Evolutionary conservation across 306 rosid genomes (phyloP).

Genomic region (Vigna angularis): DNA sequence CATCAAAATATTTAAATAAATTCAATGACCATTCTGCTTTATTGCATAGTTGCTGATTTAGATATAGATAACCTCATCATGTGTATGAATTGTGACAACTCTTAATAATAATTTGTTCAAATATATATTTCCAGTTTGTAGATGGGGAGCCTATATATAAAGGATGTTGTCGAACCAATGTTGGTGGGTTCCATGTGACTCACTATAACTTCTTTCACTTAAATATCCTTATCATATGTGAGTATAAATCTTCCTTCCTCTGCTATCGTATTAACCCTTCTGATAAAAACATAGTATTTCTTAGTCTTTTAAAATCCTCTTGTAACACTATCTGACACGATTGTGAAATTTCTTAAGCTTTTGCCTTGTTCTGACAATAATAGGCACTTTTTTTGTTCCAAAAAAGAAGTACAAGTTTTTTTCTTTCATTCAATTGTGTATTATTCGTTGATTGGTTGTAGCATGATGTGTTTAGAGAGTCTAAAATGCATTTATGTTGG

Average conservation of each 20-base stretch:
- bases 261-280: constrained; percentile 33
- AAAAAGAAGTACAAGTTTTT: neutral
- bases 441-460: constrained; percentile 21
- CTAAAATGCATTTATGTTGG: neutral
- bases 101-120: neutral
- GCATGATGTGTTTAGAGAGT: neutral
- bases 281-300: constrained; percentile 4
- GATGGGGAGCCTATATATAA: constrained; percentile 88
- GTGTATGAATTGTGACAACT: constrained; percentile 17
- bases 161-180: constrained; percentile 89
- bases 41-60: constrained; percentile 6
- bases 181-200: constrained; percentile 94
- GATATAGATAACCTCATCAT: neutral
- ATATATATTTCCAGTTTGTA: constrained; percentile 65
- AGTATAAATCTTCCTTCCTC: constrained; percentile 51
- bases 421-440: constrained; percentile 31
- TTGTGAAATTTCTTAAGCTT: too few relatives aligned
- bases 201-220: constrained; percentile 88
- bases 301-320: constrained; percentile 32
- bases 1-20: constrained; percentile 18
- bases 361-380: too few relatives aligned
- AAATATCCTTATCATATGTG: constrained; percentile 93
- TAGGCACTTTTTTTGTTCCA: neutral
- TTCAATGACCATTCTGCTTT: neutral
- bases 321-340: too few relatives aligned